Conservation (phyloP, 2,329 filamentous ascomycete genomes). For the Torrubiellomyces zombiae region DNA sequence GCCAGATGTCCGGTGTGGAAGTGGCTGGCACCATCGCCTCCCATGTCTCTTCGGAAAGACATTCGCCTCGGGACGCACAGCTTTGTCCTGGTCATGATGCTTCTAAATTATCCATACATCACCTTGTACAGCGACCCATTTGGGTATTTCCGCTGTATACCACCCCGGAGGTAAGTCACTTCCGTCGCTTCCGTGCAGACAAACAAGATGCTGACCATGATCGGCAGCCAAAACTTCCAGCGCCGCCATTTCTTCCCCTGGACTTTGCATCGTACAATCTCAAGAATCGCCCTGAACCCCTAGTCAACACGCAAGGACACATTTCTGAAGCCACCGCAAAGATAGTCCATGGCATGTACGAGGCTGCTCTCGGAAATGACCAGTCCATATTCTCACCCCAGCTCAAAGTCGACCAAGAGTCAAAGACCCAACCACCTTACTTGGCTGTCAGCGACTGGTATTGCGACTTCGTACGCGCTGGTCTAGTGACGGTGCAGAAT, state of each 20-base stretch:
- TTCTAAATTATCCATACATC: constrained; percentile 42
- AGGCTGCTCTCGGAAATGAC: constrained; percentile 31
- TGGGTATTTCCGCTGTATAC: constrained; percentile 53
- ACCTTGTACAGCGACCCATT: constrained; percentile 51
- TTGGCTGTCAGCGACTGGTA: constrained; percentile 59
- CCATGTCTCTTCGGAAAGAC: constrained; percentile 47
- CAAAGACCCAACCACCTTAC: constrained; percentile 39
- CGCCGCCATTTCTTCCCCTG: constrained; percentile 51
- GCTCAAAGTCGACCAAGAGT: constrained; percentile 20
- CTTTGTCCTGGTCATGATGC: constrained; percentile 26
- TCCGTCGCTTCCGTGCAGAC: neutral
- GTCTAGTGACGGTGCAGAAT: constrained; percentile 33
- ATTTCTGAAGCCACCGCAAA: constrained; percentile 41
- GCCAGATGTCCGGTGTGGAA: constrained; percentile 71
- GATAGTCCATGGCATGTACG: constrained; percentile 33
- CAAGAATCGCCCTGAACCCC: constrained; percentile 37
- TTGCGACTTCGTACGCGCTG: constrained; percentile 53
- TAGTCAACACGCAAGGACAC: constrained; percentile 48
- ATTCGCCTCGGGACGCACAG: constrained; percentile 29
- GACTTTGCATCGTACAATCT: constrained; percentile 61
- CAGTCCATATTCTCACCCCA: constrained; percentile 32
- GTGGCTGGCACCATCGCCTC: constrained; percentile 55
- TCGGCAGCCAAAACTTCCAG: constrained; percentile 23
- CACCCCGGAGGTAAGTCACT: constrained; percentile 27
- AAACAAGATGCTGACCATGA: neutral